Evolutionary conservation across 2,329 filamentous ascomycete genomes (phyloP).

Genomic region (Pseudogymnoascus sp.): DNA sequence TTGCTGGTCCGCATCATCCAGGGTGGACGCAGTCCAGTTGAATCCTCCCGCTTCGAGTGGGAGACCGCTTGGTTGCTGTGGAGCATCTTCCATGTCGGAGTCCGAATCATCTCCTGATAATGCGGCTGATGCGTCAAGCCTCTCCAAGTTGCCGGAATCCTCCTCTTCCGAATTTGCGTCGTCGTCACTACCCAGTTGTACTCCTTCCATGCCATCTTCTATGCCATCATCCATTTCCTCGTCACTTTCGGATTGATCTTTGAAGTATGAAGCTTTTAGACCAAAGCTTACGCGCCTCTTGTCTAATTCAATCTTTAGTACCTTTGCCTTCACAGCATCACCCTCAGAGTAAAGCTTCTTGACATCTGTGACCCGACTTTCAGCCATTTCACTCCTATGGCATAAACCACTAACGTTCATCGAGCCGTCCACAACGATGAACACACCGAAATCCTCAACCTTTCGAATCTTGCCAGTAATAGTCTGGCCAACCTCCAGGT

Average conservation of each 20-base stretch:
- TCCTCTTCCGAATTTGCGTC: slow-evolving; percentile 32
- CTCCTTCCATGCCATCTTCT: slow-evolving; percentile 39
- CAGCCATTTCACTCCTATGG: slow-evolving; percentile 86
- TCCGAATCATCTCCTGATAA: slow-evolving; percentile 28
- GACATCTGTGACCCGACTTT: slow-evolving; percentile 74
- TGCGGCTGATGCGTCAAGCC: background rate
- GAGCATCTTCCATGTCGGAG: slow-evolving; percentile 33
- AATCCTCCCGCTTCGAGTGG: slow-evolving; percentile 71
- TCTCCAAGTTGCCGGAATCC: slow-evolving; percentile 31
- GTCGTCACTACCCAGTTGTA: slow-evolving; percentile 23
- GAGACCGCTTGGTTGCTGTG: slow-evolving; percentile 27
- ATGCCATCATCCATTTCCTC: slow-evolving; percentile 42
- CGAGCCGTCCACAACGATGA: slow-evolving; percentile 82
- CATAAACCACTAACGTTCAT: slow-evolving; percentile 87
- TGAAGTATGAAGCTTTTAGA: slow-evolving; percentile 87
- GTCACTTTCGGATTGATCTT: slow-evolving; percentile 48
- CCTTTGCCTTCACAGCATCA: slow-evolving; percentile 85
- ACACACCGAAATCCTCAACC: slow-evolving; percentile 91
- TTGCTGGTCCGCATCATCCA: slow-evolving; percentile 43
- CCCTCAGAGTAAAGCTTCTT: slow-evolving; percentile 83
- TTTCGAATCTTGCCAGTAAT: slow-evolving; percentile 88
- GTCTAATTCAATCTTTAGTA: slow-evolving; percentile 68
- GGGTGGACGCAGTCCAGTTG: slow-evolving; percentile 73
- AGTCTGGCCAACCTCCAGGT: slow-evolving; percentile 71
- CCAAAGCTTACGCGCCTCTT: slow-evolving; percentile 81